phyloP scores from a whole-genome alignment of 208 protist species.

The Acanthamoeba triangularis region DNA sequence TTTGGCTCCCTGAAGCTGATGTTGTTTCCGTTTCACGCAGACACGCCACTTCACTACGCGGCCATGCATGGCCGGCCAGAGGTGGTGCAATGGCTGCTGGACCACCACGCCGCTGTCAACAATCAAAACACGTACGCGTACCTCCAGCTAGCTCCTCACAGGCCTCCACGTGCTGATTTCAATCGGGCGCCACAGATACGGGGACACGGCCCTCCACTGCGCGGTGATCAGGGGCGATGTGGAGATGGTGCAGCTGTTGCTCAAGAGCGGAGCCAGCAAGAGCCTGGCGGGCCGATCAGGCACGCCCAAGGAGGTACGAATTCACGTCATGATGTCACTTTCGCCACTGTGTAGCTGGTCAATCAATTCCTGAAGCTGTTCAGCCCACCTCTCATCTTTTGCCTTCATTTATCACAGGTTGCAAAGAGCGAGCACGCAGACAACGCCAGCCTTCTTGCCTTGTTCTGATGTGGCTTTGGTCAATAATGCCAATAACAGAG shows the following conservation, averaged over 20 bases:
- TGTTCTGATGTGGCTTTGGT: no score
- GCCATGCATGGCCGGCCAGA: background rate
- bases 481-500: no score
- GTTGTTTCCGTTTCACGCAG: background rate
- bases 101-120: conserved; percentile 30
- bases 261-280: conserved; percentile 44
- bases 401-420: background rate
- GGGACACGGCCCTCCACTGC: conserved; percentile 16
- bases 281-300: background rate
- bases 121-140: conserved; percentile 22
- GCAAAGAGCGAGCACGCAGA: background rate
- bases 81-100: conserved; percentile 9
- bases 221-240: conserved; percentile 20
- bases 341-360: no score
- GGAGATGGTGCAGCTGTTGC: conserved; percentile 28
- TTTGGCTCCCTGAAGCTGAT: background rate
- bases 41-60: conserved; percentile 24
- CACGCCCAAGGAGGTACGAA: conserved; percentile 8
- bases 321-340: no score
- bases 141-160: no score
- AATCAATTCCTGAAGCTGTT: no score
- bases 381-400: background rate
- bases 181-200: no score
- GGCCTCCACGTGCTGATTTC: no score
- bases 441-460: background rate